A percentile compares a stretch with the other conserved stretches of the same genome.
Evolutionary conservation across 2,329 filamentous ascomycete species (phyloP).

Genomic region (Sphaerulina musiva): DNA sequence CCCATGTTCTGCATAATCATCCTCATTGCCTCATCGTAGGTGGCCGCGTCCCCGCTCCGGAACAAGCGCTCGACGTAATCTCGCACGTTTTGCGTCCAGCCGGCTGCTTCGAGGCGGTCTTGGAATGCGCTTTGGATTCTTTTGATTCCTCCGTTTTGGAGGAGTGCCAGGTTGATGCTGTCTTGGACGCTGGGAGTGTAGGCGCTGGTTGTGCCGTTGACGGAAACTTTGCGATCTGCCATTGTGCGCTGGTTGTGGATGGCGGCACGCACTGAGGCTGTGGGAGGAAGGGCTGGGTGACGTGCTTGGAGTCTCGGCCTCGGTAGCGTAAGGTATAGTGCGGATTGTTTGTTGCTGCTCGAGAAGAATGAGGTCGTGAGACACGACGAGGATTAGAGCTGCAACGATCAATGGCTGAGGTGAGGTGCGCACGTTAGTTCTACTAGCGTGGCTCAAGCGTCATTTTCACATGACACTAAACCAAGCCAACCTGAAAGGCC

Average conservation of each 20-base stretch:
- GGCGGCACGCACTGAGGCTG: not conserved
- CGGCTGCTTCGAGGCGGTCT: conserved; percentile 50
- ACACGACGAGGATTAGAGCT: not conserved
- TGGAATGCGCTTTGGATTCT: conserved; percentile 51
- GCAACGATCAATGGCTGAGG: not conserved
- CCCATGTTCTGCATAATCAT: conserved; percentile 44
- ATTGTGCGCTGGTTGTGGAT: not conserved
- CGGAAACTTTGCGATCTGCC: conserved; percentile 26
- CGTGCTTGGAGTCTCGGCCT: too few relatives aligned
- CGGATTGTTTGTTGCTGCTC: too few relatives aligned
- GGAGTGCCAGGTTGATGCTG: conserved; percentile 42
- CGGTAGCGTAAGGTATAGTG: too few relatives aligned
- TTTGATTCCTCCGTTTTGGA: conserved; percentile 45
- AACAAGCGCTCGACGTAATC: conserved; percentile 51
- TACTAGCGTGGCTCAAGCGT: not conserved
- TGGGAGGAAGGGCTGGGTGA: not conserved
- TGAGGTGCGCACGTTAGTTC: not conserved
- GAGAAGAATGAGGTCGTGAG: too few relatives aligned
- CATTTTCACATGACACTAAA: not conserved
- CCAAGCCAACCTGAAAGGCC: too few relatives aligned
- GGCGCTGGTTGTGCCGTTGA: conserved; percentile 40
- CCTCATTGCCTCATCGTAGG: conserved; percentile 51
- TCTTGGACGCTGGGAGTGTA: conserved; percentile 36
- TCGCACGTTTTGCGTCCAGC: conserved; percentile 53
- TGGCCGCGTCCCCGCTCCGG: conserved; percentile 51